Evolutionary conservation across 2,329 filamentous ascomycete species (phyloP).

Genomic region (Sporothrix schenckii): DNA sequence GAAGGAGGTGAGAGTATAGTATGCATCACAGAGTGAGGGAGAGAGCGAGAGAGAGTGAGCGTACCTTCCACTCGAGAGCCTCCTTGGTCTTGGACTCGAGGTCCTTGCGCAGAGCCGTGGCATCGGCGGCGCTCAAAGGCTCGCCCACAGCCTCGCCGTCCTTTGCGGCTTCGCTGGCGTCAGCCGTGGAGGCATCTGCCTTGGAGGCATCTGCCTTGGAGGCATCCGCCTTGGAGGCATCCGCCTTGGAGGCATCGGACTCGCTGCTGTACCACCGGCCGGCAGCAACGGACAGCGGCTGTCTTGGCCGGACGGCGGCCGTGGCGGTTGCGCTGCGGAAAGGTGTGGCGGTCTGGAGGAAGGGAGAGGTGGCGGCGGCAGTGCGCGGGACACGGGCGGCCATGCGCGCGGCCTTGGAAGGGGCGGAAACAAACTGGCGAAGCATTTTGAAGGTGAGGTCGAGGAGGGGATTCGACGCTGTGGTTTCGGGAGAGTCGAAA

Average conservation of each 20-base stretch:
- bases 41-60: neutral
- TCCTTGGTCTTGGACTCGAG: slow-evolving; percentile 58
- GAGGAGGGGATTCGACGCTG: neutral
- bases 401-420: slow-evolving; percentile 32
- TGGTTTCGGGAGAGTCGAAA: neutral
- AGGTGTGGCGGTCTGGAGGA: slow-evolving; percentile 40
- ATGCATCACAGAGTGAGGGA: neutral
- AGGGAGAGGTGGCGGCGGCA: neutral
- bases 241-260: slow-evolving; percentile 42
- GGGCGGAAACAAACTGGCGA: slow-evolving; percentile 31
- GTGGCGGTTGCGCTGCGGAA: slow-evolving; percentile 26
- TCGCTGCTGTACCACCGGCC: slow-evolving; percentile 54
- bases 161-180: slow-evolving; percentile 27
- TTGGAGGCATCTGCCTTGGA: too few relatives aligned
- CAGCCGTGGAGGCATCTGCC: too few relatives aligned
- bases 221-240: slow-evolving; percentile 37
- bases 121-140: slow-evolving; percentile 33
- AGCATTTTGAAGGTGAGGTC: slow-evolving; percentile 30
- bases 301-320: slow-evolving; percentile 24
- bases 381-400: slow-evolving; percentile 28
- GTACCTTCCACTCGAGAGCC: slow-evolving; percentile 79
- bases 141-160: slow-evolving; percentile 41
- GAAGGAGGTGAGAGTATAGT: neutral
- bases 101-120: slow-evolving; percentile 54
- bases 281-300: neutral